phyloP scores from a whole-genome alignment of 2,329 filamentous ascomycete genomes.

The Juglanconis oblonga region DNA sequence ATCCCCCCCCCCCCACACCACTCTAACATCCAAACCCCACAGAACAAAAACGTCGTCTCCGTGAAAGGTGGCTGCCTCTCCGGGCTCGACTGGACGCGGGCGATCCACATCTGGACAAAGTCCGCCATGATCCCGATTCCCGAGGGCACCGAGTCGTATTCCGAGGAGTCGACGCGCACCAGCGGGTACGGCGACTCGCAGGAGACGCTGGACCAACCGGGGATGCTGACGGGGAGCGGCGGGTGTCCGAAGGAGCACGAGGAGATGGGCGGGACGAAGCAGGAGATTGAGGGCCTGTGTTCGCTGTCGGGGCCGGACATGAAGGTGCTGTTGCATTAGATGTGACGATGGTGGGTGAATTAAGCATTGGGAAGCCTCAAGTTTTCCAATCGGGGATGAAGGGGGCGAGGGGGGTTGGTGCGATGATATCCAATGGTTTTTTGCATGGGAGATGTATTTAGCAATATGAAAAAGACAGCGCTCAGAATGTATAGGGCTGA shows the following conservation, averaged over 20 bases:
- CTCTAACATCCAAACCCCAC: neutral
- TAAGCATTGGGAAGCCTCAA: neutral
- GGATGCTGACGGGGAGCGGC: slow-evolving; percentile 34
- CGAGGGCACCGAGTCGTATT: slow-evolving; percentile 56
- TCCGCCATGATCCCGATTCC: slow-evolving; percentile 67
- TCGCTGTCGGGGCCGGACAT: slow-evolving; percentile 3
- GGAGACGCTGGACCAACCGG: slow-evolving; percentile 47
- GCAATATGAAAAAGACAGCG: neutral
- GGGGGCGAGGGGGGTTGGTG: too few relatives aligned
- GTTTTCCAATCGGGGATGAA: neutral
- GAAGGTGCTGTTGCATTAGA: neutral
- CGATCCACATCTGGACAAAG: slow-evolving; percentile 67
- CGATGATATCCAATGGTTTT: neutral
- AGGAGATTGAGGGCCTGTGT: slow-evolving; percentile 2
- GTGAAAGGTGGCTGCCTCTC: slow-evolving; percentile 68
- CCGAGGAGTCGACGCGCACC: slow-evolving; percentile 45
- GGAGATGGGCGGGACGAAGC: neutral
- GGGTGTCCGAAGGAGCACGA: slow-evolving; percentile 12
- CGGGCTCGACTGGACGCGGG: slow-evolving; percentile 57
- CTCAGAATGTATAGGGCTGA: neutral
- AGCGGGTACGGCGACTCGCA: slow-evolving; percentile 42
- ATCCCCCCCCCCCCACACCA: neutral
- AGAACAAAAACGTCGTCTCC: slow-evolving; percentile 58
- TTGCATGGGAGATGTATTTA: too few relatives aligned
- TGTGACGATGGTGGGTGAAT: neutral